Base-by-base conservation (phyloP, 2,329 filamentous ascomycete species). In the Aureobasidium sp. region DNA sequence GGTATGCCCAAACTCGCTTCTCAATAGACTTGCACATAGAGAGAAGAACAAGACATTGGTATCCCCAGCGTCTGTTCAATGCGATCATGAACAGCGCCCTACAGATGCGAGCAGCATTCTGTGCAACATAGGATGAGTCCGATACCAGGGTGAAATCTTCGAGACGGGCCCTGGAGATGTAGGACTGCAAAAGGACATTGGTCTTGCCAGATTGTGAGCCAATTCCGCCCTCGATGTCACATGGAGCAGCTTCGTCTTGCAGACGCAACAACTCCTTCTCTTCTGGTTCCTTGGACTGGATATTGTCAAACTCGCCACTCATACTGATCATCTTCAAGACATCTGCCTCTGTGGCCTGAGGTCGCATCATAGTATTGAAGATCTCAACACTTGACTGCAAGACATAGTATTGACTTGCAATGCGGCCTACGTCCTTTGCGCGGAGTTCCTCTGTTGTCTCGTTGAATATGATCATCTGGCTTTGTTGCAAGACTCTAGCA, bases 391-490 rank as follows among this genome's bases (percentile, higher is more conserved):
- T 97, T 14, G 88, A 89, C 69, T 99, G 92, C 51, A 95, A 81
- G 53, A 99, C 93, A 70, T 99, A 99, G 71, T 88, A 99, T 73
- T 99, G 93, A 73, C 93, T 97, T 16, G 94, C 94, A 72, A 99
- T 99, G 16, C 94, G 87, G 3, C 94, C 94, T 55, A 97, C 88
- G 69, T 99, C 93, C 73, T 99, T 99, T 63, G 91, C 89, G 63
- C 91, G 86, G 9, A 99, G 83, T 69, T 97, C 93, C 67, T 97
- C 93, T 0, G 93, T 99, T 21, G 81, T 84, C 70, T 97, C 94
- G 67, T 99, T 97, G 79, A 93, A 99, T 61, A 99, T 94, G 69
- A 99, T 94, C 95, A 99, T 99, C 75, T 99, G 94, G 67, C 90
- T 96, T 70, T 92, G 83, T 70, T 97, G 92, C 47, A 99, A 78